These are phyloP conservation scores for Penicillium digitatum DNA, from an alignment of 2,329 filamentous ascomycete species.

Conservation along the genomic window DNA sequence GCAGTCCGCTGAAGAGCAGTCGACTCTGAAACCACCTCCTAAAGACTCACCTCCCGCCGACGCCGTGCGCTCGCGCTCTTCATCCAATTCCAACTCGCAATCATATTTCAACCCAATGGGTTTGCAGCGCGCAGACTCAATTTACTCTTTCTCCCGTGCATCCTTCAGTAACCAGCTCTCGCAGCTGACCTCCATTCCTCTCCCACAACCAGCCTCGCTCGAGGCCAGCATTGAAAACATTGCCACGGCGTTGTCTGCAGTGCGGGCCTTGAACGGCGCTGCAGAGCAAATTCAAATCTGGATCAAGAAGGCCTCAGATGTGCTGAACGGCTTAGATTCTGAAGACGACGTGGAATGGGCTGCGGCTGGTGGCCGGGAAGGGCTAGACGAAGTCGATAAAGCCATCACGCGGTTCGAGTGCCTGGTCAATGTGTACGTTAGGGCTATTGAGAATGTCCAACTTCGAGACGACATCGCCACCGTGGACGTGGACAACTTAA, in stretches of 20 bases:
- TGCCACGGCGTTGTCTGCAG: conserved; percentile 76
- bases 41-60: conserved; percentile 32
- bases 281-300: conserved; percentile 90
- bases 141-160: conserved; percentile 86
- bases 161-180: conserved; percentile 92
- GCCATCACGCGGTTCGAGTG: conserved; percentile 81
- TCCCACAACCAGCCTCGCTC: conserved; percentile 80
- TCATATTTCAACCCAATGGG: conserved; percentile 46
- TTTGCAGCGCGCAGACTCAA: conserved; percentile 69
- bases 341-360: conserved; percentile 98
- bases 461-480: conserved; percentile 67
- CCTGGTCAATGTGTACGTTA: conserved; percentile 86
- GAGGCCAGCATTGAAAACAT: conserved; percentile 81
- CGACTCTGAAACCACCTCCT: conserved; percentile 34
- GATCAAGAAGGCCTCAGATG: conserved; percentile 88
- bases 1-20: conserved; percentile 19
- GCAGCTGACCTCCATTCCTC: conserved; percentile 82
- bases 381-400: conserved; percentile 55
- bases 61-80: conserved; percentile 21
- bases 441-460: conserved; percentile 90
- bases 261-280: conserved; percentile 76
- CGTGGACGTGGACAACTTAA: conserved; percentile 68
- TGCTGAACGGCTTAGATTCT: conserved; percentile 81
- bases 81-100: conserved; percentile 34
- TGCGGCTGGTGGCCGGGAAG: conserved; percentile 68